phyloP scores from a whole-genome alignment of 2,329 filamentous ascomycete species.

The Fusarium sp. region DNA sequence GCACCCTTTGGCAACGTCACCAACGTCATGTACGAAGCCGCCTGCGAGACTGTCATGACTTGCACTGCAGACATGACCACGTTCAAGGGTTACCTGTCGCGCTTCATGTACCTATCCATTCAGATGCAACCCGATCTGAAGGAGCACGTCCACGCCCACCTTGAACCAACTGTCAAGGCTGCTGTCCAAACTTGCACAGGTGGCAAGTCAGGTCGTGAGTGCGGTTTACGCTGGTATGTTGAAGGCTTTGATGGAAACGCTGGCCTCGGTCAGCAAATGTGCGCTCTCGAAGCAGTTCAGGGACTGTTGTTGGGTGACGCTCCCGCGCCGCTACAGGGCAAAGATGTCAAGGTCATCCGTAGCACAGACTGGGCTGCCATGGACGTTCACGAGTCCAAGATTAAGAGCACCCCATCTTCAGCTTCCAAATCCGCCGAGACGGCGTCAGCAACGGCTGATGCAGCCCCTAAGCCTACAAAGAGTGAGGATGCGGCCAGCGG shows the following conservation, averaged over 20 bases:
- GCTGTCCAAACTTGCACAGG: slow-evolving; percentile 69
- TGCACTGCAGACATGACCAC: slow-evolving; percentile 74
- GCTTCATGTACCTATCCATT: slow-evolving; percentile 71
- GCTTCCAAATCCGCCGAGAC: slow-evolving; percentile 9
- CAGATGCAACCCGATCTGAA: slow-evolving; percentile 67
- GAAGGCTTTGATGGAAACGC: slow-evolving; percentile 65
- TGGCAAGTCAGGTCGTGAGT: slow-evolving; percentile 62
- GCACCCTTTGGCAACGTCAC: slow-evolving; percentile 62
- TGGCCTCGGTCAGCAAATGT: slow-evolving; percentile 73
- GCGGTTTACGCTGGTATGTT: slow-evolving; percentile 73
- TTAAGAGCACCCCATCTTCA: slow-evolving; percentile 23
- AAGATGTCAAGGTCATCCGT: slow-evolving; percentile 61
- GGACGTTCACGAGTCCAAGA: slow-evolving; percentile 28
- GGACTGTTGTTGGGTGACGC: slow-evolving; percentile 63
- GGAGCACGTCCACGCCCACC: slow-evolving; percentile 58
- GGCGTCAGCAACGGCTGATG: slow-evolving; percentile 8
- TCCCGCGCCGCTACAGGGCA: slow-evolving; percentile 59
- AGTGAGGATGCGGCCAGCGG: slow-evolving; percentile 37
- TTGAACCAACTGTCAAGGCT: slow-evolving; percentile 65
- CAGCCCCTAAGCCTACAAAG: slow-evolving; percentile 25
- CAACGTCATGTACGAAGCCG: slow-evolving; percentile 72
- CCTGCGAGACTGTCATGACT: slow-evolving; percentile 68
- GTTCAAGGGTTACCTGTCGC: slow-evolving; percentile 75
- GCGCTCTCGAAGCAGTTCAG: slow-evolving; percentile 71
- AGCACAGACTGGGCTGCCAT: slow-evolving; percentile 40